These are phyloP conservation scores for Penicillium sp. DNA, from an alignment of 2,329 filamentous ascomycete genomes.

Conservation along the genomic window DNA sequence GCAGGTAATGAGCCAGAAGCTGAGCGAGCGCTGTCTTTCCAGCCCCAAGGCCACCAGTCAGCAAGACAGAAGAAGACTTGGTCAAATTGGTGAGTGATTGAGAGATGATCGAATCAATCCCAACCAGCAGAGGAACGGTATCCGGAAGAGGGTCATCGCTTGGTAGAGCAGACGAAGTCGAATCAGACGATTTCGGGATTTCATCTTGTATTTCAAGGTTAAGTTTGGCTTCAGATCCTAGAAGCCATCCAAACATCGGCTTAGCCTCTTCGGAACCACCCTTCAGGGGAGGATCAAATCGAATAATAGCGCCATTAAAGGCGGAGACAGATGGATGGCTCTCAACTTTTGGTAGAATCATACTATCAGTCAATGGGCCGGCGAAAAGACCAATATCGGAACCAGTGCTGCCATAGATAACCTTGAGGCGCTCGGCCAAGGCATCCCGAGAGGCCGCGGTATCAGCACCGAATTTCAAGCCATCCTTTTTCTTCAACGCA, in stretches of 20 bases:
- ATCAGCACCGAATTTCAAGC: conserved; percentile 81
- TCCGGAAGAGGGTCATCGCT: conserved; percentile 55
- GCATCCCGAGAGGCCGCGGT: conserved; percentile 79
- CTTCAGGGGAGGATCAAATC: conserved; percentile 61
- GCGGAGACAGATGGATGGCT: conserved; percentile 53
- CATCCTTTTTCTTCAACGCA: conserved; percentile 55
- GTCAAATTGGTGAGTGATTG: conserved; percentile 71
- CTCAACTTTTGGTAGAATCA: conserved; percentile 63
- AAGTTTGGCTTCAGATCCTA: conserved; percentile 70
- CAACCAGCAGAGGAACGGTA: conserved; percentile 63
- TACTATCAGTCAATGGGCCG: conserved; percentile 84
- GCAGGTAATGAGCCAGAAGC: conserved; percentile 67
- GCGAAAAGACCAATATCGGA: conserved; percentile 63
- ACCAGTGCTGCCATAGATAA: conserved; percentile 61
- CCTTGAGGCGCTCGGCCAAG: conserved; percentile 62
- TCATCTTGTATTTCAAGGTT: conserved; percentile 71
- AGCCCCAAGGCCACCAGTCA: conserved; percentile 83
- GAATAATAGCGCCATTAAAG: conserved; percentile 81
- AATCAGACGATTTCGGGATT: conserved; percentile 60
- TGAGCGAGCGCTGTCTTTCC: conserved; percentile 82
- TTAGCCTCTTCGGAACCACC: conserved; percentile 30
- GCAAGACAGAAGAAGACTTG: conserved; percentile 80
- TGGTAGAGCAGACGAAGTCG: conserved; percentile 36
- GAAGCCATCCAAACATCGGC: conserved; percentile 58
- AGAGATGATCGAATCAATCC: conserved; percentile 71